Evolutionary conservation across 2,329 filamentous ascomycete genomes (phyloP).

Genomic region (Penicillium verrucosum): DNA sequence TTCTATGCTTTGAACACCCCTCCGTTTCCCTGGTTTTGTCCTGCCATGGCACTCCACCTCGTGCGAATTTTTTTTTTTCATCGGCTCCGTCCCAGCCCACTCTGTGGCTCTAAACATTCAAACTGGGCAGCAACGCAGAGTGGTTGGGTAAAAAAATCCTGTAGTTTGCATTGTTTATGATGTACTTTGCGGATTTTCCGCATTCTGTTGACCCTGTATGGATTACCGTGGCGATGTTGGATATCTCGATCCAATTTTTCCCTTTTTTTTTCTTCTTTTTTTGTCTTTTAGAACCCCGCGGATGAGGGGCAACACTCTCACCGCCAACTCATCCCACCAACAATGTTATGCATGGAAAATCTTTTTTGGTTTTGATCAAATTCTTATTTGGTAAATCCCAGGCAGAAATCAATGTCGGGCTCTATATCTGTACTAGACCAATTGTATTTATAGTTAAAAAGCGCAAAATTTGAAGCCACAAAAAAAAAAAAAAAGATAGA

Average conservation of each 20-base stretch:
- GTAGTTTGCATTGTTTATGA: slow-evolving; percentile 12
- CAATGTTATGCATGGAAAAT: slow-evolving; percentile 12
- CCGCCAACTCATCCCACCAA: slow-evolving; percentile 22
- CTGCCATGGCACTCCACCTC: slow-evolving; percentile 23
- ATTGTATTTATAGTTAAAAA: neutral
- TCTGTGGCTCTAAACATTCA: slow-evolving; percentile 10
- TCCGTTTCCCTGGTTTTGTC: slow-evolving; percentile 29
- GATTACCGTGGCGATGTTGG: neutral
- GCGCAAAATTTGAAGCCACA: neutral
- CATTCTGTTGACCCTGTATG: neutral
- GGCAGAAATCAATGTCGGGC: neutral
- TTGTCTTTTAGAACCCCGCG: slow-evolving; percentile 11
- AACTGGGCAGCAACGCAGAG: slow-evolving; percentile 41
- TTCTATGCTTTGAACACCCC: slow-evolving; percentile 2
- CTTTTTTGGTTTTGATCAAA: neutral
- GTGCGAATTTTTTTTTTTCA: slow-evolving; percentile 24
- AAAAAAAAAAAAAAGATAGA: neutral
- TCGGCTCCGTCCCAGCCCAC: slow-evolving; percentile 18
- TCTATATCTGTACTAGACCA: slow-evolving; percentile 2
- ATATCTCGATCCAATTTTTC: neutral
- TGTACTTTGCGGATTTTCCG: neutral
- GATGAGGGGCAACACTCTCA: slow-evolving; percentile 20
- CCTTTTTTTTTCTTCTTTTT: neutral
- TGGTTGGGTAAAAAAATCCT: slow-evolving; percentile 14
- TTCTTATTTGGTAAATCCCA: neutral